Conservation (phyloP, 148 eudicot genomes). For the Euryodendron excelsum region DNA sequence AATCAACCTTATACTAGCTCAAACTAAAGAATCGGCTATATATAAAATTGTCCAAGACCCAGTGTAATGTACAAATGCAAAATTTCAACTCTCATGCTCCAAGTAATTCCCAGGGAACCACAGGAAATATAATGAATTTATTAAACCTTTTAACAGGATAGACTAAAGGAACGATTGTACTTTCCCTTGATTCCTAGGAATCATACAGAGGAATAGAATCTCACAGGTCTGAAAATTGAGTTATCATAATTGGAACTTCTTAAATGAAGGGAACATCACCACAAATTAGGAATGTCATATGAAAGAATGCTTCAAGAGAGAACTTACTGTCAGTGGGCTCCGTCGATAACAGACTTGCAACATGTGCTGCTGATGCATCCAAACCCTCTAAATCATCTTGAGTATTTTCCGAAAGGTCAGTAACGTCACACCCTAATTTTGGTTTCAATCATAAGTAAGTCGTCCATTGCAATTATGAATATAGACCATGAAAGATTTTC, state of each 20-base stretch:
- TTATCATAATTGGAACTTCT: background rate
- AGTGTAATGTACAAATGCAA: too few relatives aligned
- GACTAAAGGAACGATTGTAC: background rate
- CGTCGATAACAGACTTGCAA: constrained; percentile 83
- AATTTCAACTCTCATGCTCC: too few relatives aligned
- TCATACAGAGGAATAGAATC: background rate
- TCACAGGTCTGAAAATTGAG: background rate
- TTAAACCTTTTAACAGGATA: background rate
- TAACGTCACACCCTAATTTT: constrained; percentile 83
- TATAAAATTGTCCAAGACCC: too few relatives aligned
- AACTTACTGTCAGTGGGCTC: constrained; percentile 87
- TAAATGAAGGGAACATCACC: background rate
- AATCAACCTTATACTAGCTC: too few relatives aligned
- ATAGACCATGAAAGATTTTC: background rate
- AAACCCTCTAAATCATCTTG: constrained; percentile 74
- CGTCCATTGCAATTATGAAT: background rate
- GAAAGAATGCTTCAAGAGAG: constrained; percentile 11
- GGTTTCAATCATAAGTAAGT: constrained; percentile 1
- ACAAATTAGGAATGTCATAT: background rate
- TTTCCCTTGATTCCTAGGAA: background rate
- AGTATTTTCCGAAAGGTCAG: constrained; percentile 75
- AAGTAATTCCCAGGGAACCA: background rate
- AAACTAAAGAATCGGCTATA: too few relatives aligned
- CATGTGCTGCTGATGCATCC: constrained; percentile 93
- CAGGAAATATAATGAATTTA: background rate